Percentiles rank a stretch among this genome's conserved stretches.
These are phyloP conservation scores for Rhizoclosmatium hyalinum DNA, from an alignment of 371 early-diverging fungal genomes.

Conservation along the genomic window DNA sequence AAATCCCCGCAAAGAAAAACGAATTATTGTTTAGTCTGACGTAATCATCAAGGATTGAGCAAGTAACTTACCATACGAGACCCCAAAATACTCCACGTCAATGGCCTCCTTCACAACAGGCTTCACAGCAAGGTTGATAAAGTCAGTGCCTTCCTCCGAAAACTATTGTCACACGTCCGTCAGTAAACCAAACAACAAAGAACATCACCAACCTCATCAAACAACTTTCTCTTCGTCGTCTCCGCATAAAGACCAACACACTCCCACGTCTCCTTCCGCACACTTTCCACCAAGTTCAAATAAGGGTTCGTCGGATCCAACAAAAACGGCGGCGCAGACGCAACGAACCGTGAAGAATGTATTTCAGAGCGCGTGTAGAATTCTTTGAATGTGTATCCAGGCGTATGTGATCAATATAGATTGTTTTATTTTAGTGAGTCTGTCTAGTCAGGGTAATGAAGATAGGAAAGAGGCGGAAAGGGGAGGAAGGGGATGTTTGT, in stretches of 20 bases:
- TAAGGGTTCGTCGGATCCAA: constrained; percentile 18
- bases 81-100: not conserved
- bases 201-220: not conserved
- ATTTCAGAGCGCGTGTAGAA: constrained; percentile 23
- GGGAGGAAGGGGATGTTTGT: too few relatives aligned
- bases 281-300: not conserved
- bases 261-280: not conserved
- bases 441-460: too few relatives aligned
- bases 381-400: not conserved
- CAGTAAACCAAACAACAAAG: not conserved
- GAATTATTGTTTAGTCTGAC: too few relatives aligned
- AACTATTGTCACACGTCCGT: not conserved
- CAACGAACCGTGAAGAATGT: not conserved
- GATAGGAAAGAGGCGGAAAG: too few relatives aligned
- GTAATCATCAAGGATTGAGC: too few relatives aligned
- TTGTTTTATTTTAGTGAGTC: too few relatives aligned
- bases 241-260: not conserved
- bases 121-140: not conserved
- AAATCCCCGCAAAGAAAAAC: too few relatives aligned
- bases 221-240: not conserved
- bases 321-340: not conserved
- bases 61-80: not conserved
- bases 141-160: not conserved
- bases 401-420: not conserved
- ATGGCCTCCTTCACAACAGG: not conserved